Evolutionary conservation across 2,329 filamentous ascomycete species (phyloP).

Genomic region (Aspergillus neotritici): DNA sequence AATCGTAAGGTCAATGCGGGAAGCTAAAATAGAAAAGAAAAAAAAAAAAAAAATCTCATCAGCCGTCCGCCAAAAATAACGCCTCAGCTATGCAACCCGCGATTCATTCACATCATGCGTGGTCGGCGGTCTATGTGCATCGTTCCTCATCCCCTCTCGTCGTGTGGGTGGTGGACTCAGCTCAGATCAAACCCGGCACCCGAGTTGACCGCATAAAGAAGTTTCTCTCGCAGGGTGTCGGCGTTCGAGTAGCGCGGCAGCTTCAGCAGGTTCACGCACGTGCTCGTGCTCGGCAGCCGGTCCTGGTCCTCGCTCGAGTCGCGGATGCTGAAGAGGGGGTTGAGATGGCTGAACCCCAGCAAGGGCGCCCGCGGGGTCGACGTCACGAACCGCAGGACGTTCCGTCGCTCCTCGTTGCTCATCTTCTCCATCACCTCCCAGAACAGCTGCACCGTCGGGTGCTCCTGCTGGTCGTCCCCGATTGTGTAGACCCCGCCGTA

Average conservation of each 20-base stretch:
- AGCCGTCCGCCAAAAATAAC: slow-evolving; percentile 4
- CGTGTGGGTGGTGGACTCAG: slow-evolving; percentile 12
- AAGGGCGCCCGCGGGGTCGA: slow-evolving; percentile 86
- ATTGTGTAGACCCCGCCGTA: slow-evolving; percentile 86
- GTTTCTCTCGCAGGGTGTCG: slow-evolving; percentile 64
- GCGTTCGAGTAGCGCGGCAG: slow-evolving; percentile 72
- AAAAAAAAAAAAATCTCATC: slow-evolving; percentile 2
- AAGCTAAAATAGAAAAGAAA: neutral
- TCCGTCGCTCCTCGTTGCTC: slow-evolving; percentile 68
- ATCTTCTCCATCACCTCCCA: slow-evolving; percentile 82
- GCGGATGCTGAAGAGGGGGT: slow-evolving; percentile 81
- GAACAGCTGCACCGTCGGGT: slow-evolving; percentile 78
- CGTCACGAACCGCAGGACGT: slow-evolving; percentile 92
- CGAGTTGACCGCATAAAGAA: slow-evolving; percentile 83
- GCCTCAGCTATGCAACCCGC: slow-evolving; percentile 28
- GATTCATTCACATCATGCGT: neutral
- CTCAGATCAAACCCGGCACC: slow-evolving; percentile 85
- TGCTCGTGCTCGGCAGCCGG: slow-evolving; percentile 85
- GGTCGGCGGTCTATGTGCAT: neutral
- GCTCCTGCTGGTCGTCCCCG: slow-evolving; percentile 82
- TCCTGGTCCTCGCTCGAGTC: slow-evolving; percentile 72
- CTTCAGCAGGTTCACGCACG: slow-evolving; percentile 92
- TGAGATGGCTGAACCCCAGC: slow-evolving; percentile 79
- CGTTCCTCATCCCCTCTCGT: neutral
- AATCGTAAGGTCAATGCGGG: neutral